Evolutionary conservation across 2,329 filamentous ascomycete genomes (phyloP).

Genomic region (Metarhizium robertsii): DNA sequence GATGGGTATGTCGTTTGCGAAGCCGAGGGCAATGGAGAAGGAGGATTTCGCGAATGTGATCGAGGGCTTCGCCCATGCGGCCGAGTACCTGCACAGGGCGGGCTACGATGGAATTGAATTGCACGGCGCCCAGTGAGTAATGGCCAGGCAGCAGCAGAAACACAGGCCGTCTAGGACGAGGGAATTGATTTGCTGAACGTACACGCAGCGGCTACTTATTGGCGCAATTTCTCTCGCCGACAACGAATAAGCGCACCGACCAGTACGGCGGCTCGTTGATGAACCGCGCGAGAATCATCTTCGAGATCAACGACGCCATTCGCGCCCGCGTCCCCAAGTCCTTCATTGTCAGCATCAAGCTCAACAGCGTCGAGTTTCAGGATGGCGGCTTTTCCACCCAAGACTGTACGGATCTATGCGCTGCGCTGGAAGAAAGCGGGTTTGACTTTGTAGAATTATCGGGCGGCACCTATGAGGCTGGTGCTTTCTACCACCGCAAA

Average conservation of each 20-base stretch:
- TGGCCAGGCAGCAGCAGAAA: too few species aligned
- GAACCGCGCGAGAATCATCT: constrained; percentile 36
- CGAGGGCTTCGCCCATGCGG: constrained; percentile 52
- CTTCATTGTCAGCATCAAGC: constrained; percentile 44
- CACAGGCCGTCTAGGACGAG: background rate
- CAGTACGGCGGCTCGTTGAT: constrained; percentile 34
- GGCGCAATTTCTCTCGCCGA: constrained; percentile 40
- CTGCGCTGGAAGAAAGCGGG: constrained; percentile 34
- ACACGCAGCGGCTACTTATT: constrained; percentile 36
- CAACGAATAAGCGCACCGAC: constrained; percentile 42
- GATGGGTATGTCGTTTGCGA: constrained; percentile 25
- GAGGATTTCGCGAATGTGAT: constrained; percentile 48
- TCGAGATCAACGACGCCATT: constrained; percentile 31
- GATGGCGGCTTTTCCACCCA: constrained; percentile 41
- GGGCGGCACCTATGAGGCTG: constrained; percentile 49
- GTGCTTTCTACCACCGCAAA: constrained; percentile 40
- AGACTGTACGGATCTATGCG: constrained; percentile 39
- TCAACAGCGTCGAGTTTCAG: constrained; percentile 49
- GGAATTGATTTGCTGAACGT: background rate
- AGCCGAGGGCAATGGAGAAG: constrained; percentile 42
- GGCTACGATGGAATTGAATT: constrained; percentile 47
- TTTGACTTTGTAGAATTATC: constrained; percentile 53
- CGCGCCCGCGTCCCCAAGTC: constrained; percentile 18
- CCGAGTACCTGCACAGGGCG: constrained; percentile 51
- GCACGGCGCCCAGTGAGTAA: constrained; percentile 37